These are phyloP conservation scores for Aristolochia fimbriata DNA, from an alignment of 164 flowering plant genomes.

Conservation along the genomic window DNA sequence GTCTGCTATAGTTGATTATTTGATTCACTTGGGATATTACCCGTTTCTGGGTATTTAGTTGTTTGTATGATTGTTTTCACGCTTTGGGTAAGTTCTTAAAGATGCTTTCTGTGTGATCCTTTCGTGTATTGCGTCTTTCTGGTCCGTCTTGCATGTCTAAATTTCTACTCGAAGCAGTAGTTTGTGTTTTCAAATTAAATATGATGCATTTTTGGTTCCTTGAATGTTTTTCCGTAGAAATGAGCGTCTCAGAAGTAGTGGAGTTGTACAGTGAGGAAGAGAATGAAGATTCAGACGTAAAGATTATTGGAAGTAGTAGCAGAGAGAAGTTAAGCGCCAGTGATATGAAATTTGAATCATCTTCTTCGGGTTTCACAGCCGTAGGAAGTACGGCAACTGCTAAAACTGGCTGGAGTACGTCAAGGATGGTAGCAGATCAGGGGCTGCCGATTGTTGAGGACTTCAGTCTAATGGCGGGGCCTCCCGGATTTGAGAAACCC, in stretches of 20 bases:
- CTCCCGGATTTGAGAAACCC: conserved; percentile 41
- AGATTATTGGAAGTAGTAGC: conserved; percentile 28
- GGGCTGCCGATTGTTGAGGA: conserved; percentile 39
- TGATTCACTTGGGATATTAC: too few relatives aligned
- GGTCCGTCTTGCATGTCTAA: too few relatives aligned
- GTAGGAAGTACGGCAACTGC: conserved; percentile 6
- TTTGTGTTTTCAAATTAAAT: too few relatives aligned
- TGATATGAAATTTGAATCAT: background rate
- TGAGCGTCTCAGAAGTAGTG: conserved; percentile 31
- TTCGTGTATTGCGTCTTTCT: too few relatives aligned
- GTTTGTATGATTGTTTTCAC: too few relatives aligned
- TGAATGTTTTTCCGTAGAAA: conserved; percentile 8
- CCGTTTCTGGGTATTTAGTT: too few relatives aligned
- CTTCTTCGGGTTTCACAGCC: background rate
- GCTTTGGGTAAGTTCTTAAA: too few relatives aligned
- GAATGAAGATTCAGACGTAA: conserved; percentile 18
- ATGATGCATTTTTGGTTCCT: too few relatives aligned
- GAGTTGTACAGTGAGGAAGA: conserved; percentile 40
- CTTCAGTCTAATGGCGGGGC: conserved; percentile 29
- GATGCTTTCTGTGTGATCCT: too few relatives aligned
- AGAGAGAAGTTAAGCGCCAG: conserved; percentile 9
- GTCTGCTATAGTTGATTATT: too few relatives aligned
- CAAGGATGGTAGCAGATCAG: conserved; percentile 28
- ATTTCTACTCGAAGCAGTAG: too few relatives aligned
- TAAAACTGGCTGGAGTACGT: conserved; percentile 23